A percentile compares a stretch with the other conserved stretches of the same genome.
Evolutionary conservation across 2,329 filamentous ascomycete species (phyloP).

Genomic region (Xylaria sp.): DNA sequence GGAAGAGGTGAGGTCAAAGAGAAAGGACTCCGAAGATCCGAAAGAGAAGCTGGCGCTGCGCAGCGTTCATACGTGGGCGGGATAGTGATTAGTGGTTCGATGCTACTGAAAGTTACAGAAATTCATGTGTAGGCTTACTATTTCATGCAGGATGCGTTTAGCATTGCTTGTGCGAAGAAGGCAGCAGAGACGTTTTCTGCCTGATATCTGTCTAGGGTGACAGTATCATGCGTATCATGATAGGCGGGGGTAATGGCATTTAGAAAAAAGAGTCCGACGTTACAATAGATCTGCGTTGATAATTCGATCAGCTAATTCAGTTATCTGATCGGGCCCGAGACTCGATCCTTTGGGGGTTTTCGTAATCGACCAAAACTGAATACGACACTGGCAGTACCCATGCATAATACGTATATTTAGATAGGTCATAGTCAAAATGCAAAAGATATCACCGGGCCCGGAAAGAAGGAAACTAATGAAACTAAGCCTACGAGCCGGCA

Average conservation of each 20-base stretch:
- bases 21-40: conserved; percentile 37
- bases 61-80: conserved; percentile 40
- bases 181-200: not conserved
- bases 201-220: not conserved
- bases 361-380: not conserved
- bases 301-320: not conserved
- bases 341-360: not conserved
- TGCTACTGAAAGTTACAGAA: not conserved
- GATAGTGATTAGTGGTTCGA: conserved; percentile 21
- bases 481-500: not conserved
- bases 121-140: not conserved
- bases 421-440: not conserved
- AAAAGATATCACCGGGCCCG: not conserved
- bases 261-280: not conserved
- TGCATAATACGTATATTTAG: not conserved
- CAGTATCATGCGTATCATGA: not conserved
- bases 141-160: not conserved
- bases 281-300: too few species aligned
- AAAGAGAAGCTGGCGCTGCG: conserved; percentile 44
- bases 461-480: not conserved
- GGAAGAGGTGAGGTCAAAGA: conserved; percentile 43
- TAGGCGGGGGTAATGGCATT: not conserved
- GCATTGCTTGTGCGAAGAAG: not conserved
- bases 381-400: not conserved
- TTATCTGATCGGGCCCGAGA: not conserved